Base-by-base conservation (phyloP, 2,329 filamentous ascomycete species). In the Fusarium pilosicola region DNA sequence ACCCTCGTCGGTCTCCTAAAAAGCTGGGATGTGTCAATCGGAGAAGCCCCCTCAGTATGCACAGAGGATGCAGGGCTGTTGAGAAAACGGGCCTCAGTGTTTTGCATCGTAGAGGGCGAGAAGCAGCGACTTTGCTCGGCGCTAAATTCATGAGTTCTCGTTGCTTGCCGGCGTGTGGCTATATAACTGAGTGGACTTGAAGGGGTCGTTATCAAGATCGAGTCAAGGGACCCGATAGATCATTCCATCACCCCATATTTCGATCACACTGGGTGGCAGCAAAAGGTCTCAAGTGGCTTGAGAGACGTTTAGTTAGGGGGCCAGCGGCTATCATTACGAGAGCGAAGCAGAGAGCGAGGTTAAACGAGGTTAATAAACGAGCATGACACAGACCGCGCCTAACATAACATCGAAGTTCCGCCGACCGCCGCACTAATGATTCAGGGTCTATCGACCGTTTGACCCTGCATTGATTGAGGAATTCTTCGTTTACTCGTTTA, bases 321-420 rank as follows among this genome's bases (percentile, higher is more conserved):
- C 48, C 28, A 3, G 12, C 17, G n/a, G 45, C 26, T 48, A 18
- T 14, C 7, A 0, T 1, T 11, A 1, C 15, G 7, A 7, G 39
- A 67, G 26, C 26, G 26, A 26, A 26, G 26, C 26, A 26, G 26
- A 26, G 26, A 26, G 38, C 64, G 51, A 66, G 20, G 26, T 48
- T 66, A 26, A 60, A 24, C 65, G 65, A 67, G 28, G 44, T 18
- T 17, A 1, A 52, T 67, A 45, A 67, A 67, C 64, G 64, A 67
- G 26, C 26, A 4, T n/a, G 17, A 18, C 30, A 34, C 17, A 28
- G 45, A n/a, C 36, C 38, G 15, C 2, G 34, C 10, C 51, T 4
- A 41, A 11, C 26, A 32, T 20, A 14, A 34, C 14, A 34, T 26
- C 22, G 22, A 57, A 55, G 34, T 42, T 24, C 12, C 38, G 15